Percentiles rank a stretch among this genome's conserved stretches.
These are phyloP conservation scores for Salix purpurea DNA, from an alignment of 345 rosid species.

Conservation along the genomic window DNA sequence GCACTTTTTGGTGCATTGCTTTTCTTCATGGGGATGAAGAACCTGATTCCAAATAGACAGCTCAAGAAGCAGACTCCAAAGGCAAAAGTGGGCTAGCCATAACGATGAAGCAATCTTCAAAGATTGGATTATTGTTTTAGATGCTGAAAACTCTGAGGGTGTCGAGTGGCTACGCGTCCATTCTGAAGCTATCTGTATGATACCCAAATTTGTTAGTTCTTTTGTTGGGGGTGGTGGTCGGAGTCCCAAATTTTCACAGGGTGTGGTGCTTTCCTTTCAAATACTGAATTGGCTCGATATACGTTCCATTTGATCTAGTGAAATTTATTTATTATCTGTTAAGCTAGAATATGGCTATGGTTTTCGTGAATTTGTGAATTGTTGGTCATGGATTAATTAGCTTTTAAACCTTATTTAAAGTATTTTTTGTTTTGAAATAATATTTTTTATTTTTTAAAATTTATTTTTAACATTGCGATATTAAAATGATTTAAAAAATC, in stretches of 20 bases:
- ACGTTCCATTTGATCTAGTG: slow-evolving; percentile 1
- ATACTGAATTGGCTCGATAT: neutral
- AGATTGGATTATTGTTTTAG: neutral
- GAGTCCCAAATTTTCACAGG: slow-evolving; percentile 1
- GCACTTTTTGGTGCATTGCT: slow-evolving; percentile 86
- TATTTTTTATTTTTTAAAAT: too few species aligned
- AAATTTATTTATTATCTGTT: neutral
- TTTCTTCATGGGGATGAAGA: slow-evolving; percentile 85
- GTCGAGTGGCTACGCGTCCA: slow-evolving; percentile 4
- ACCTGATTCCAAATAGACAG: slow-evolving; percentile 55
- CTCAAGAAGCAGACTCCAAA: slow-evolving; percentile 50
- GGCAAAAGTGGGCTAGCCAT: slow-evolving; percentile 13
- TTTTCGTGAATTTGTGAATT: neutral
- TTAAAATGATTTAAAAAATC: too few species aligned
- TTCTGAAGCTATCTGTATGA: neutral
- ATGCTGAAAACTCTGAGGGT: neutral
- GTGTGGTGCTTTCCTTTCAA: neutral
- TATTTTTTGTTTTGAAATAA: too few species aligned
- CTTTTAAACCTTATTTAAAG: too few species aligned
- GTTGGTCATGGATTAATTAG: too few species aligned
- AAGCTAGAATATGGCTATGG: neutral
- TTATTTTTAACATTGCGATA: too few species aligned
- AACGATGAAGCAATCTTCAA: neutral
- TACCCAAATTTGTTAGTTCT: neutral
- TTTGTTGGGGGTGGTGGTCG: neutral